These are phyloP conservation scores for Rhizopus arrhizus DNA, from an alignment of 371 early-diverging fungal species.

Conservation along the genomic window DNA sequence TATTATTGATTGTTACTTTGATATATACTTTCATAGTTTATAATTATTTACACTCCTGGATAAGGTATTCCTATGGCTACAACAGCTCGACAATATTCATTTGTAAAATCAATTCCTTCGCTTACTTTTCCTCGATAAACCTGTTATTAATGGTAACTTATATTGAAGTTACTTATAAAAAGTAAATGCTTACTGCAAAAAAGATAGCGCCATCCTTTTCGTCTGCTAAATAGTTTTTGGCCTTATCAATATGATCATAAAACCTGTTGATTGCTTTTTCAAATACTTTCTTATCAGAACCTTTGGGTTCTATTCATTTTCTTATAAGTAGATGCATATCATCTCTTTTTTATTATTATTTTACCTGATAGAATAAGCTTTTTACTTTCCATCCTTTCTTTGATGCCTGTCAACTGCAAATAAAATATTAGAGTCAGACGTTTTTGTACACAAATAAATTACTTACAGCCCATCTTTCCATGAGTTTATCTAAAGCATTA, in stretches of 20 bases:
- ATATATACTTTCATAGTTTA: background rate
- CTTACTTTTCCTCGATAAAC: conserved; percentile 89
- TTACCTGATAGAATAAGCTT: conserved; percentile 43
- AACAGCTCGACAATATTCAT: conserved; percentile 87
- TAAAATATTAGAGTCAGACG: background rate
- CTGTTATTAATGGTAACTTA: conserved; percentile 75
- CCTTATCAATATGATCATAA: conserved; percentile 39
- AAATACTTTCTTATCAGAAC: conserved; percentile 55
- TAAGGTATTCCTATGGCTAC: conserved; percentile 92
- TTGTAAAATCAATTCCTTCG: conserved; percentile 96
- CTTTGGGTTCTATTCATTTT: conserved; percentile 49
- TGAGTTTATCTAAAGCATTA: conserved; percentile 50
- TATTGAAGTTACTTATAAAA: conserved; percentile 57
- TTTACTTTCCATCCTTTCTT: conserved; percentile 25
- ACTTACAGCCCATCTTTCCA: conserved; percentile 52
- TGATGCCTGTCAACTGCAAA: background rate
- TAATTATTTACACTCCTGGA: conserved; percentile 50
- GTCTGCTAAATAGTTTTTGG: conserved; percentile 24
- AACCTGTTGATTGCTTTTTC: conserved; percentile 54
- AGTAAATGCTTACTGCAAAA: conserved; percentile 56
- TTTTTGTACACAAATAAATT: background rate
- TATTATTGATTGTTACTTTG: background rate
- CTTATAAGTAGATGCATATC: conserved; percentile 26
- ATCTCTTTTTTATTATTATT: conserved; percentile 37
- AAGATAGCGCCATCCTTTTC: conserved; percentile 58